These are phyloP conservation scores for Hibiscus tridactylites DNA, from an alignment of 345 rosid genomes.

Conservation along the genomic window DNA sequence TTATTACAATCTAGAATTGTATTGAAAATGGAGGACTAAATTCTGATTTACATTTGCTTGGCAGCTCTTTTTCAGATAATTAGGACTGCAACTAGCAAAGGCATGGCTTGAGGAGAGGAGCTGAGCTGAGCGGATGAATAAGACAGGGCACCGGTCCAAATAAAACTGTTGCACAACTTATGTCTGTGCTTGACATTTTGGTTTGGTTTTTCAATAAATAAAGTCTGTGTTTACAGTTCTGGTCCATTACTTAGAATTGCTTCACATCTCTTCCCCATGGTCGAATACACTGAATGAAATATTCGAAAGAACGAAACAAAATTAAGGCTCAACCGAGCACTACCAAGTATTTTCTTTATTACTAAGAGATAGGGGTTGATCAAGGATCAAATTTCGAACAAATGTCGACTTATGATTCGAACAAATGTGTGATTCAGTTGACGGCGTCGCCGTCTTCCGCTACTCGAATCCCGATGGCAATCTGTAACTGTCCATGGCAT, in stretches of 20 bases:
- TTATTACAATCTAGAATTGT: no score
- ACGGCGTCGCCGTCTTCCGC: background rate
- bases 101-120: constrained; percentile 17
- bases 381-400: no score
- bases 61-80: constrained; percentile 40
- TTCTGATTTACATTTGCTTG: background rate
- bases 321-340: no score
- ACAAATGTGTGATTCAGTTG: no score
- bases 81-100: constrained; percentile 8
- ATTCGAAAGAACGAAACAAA: no score
- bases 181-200: no score
- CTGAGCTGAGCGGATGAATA: background rate
- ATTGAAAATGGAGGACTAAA: background rate
- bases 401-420: no score
- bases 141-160: background rate
- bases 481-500: constrained; percentile 54
- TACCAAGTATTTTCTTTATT: no score
- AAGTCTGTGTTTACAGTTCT: background rate
- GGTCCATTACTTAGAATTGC: no score
- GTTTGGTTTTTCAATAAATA: background rate
- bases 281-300: no score
- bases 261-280: no score
- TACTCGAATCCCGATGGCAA: constrained; percentile 18
- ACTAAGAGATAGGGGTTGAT: no score
- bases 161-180: background rate